Percentiles rank a stretch among this genome's conserved stretches.
Evolutionary conservation across 805 yeast genomes (phyloP).

Genomic region (Metschnikowia aberdeeniae): DNA sequence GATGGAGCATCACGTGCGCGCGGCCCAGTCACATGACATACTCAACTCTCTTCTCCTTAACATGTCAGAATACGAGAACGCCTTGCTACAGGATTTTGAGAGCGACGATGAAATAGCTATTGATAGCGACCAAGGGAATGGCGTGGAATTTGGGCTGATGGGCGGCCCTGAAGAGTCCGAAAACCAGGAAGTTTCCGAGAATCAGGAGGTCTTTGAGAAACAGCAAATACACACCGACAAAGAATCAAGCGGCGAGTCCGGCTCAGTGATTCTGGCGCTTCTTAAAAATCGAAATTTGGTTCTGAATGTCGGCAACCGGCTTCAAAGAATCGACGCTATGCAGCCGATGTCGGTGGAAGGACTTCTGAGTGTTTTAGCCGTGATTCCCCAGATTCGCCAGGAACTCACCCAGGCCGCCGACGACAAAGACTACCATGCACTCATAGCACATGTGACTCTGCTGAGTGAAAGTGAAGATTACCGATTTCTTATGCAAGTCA

Average conservation of each 20-base stretch:
- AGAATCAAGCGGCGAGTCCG: too few species aligned
- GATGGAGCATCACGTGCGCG: constrained; percentile 2
- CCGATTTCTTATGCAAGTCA: constrained; percentile 49
- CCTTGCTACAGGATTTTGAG: constrained; percentile 40
- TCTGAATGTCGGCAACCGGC: constrained; percentile 9
- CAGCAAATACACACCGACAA: too few species aligned
- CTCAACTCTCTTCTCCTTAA: background rate
- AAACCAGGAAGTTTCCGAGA: background rate
- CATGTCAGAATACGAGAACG: constrained; percentile 35
- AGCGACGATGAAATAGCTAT: constrained; percentile 17
- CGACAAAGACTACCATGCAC: constrained; percentile 27
- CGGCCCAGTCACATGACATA: background rate
- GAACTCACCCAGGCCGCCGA: constrained; percentile 21
- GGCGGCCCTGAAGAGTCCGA: background rate
- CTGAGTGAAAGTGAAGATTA: constrained; percentile 37
- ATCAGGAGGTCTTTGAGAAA: too few species aligned
- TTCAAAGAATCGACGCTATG: constrained; percentile 21
- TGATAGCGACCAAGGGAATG: background rate
- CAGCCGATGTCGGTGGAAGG: constrained; percentile 18
- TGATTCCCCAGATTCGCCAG: constrained; percentile 22
- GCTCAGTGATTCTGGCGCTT: background rate
- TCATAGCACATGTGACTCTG: constrained; percentile 25
- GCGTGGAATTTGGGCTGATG: background rate
- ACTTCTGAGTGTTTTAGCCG: constrained; percentile 21
- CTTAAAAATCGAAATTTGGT: background rate